These are phyloP conservation scores for Sporothrix pallida DNA, from an alignment of 2,329 filamentous ascomycete genomes.

Conservation along the genomic window DNA sequence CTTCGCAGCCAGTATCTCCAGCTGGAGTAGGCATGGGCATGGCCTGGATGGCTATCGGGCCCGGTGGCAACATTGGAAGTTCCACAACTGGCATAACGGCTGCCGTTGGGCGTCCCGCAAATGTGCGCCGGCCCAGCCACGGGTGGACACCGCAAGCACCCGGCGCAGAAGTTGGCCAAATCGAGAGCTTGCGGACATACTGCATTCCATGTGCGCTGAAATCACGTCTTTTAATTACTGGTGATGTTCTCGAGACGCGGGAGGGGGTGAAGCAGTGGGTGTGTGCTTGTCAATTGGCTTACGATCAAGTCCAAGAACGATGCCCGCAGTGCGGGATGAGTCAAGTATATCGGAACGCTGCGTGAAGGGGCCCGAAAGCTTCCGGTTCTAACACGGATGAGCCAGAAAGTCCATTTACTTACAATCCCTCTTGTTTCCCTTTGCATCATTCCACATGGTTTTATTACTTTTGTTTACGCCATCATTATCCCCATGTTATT, in stretches of 20 bases:
- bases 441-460: too few relatives aligned
- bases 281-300: constrained; percentile 34
- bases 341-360: constrained; percentile 29
- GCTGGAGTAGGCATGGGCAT: neutral
- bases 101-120: neutral
- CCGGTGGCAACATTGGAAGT: neutral
- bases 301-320: constrained; percentile 6
- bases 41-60: neutral
- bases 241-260: constrained; percentile 32
- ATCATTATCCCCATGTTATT: too few relatives aligned
- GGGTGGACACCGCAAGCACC: constrained; percentile 33
- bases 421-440: neutral
- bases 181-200: constrained; percentile 38
- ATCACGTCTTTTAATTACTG: constrained; percentile 28
- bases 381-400: too few relatives aligned
- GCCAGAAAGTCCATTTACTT: neutral
- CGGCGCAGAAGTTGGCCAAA: constrained; percentile 34
- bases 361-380: neutral
- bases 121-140: too few relatives aligned
- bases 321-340: constrained; percentile 35
- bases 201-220: constrained; percentile 38
- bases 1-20: constrained; percentile 29
- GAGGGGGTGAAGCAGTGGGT: constrained; percentile 34
- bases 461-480: too few relatives aligned
- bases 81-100: neutral